These are phyloP conservation scores for Echium plantagineum DNA, from an alignment of 257 asterid genomes.

Conservation along the genomic window DNA sequence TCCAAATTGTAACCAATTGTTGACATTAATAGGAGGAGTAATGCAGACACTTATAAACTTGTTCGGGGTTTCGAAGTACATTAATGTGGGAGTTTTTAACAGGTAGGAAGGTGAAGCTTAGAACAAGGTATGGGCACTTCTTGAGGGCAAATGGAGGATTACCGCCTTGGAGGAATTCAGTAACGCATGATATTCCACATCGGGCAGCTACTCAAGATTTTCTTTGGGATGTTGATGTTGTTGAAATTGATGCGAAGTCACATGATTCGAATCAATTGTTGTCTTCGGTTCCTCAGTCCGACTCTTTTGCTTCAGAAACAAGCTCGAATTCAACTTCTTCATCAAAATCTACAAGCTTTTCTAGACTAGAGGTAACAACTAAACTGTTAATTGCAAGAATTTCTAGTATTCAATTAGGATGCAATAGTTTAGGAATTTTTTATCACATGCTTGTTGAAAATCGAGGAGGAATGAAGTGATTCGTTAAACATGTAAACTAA, in stretches of 20 bases:
- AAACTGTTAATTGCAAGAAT: neutral
- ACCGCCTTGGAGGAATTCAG: conserved; percentile 92
- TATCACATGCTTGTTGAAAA: no score
- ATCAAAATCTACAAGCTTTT: conserved; percentile 42
- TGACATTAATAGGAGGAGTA: no score
- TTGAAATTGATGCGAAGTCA: conserved; percentile 37
- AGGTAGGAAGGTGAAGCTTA: conserved; percentile 46
- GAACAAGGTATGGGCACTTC: conserved; percentile 77
- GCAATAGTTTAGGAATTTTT: no score
- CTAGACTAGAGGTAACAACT: conserved; percentile 54
- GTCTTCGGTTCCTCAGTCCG: conserved; percentile 22
- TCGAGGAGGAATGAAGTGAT: no score
- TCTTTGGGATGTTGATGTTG: conserved; percentile 73
- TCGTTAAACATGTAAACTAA: no score
- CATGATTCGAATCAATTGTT: conserved; percentile 16
- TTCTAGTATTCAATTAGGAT: neutral
- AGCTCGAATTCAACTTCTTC: conserved; percentile 48
- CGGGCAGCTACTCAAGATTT: conserved; percentile 75
- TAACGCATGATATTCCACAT: conserved; percentile 83
- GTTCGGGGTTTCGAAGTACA: no score
- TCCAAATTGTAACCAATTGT: no score
- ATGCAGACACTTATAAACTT: no score
- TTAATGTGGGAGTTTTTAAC: no score
- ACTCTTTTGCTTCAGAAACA: conserved; percentile 43
- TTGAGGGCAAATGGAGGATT: conserved; percentile 77